A percentile compares a stretch with the other conserved stretches of the same genome.
These are phyloP conservation scores for Saturnispora ahearnii DNA, from an alignment of 805 yeast species.

Conservation along the genomic window DNA sequence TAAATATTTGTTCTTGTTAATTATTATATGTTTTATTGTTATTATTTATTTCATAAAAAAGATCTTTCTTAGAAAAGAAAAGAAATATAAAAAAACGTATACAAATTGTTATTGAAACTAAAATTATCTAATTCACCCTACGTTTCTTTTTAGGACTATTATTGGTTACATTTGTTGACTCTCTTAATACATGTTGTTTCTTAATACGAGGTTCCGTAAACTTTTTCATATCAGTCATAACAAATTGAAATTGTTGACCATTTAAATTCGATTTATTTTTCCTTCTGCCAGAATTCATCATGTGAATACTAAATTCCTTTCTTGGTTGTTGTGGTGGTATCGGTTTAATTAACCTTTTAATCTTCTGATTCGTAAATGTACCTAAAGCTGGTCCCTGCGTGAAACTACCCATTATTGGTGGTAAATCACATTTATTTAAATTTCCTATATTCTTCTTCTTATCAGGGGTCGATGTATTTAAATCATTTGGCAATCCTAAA, in stretches of 20 bases:
- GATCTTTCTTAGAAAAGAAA: background rate
- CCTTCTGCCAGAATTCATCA: background rate
- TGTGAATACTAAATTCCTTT: background rate
- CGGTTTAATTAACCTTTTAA: background rate
- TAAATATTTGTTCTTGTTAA: conserved; percentile 4
- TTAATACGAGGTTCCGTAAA: conserved; percentile 7
- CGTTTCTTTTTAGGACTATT: conserved; percentile 1
- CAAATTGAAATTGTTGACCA: conserved; percentile 10
- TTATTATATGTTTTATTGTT: too few relatives aligned
- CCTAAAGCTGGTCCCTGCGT: conserved; percentile 4
- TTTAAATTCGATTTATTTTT: background rate
- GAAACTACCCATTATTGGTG: conserved; percentile 3
- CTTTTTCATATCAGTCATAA: conserved; percentile 14
- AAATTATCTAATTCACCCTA: background rate
- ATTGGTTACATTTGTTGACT: conserved; percentile 10
- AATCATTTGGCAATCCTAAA: background rate
- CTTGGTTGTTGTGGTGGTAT: background rate
- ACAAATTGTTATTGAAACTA: background rate
- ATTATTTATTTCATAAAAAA: background rate
- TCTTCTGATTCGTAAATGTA: background rate
- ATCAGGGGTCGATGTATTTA: conserved; percentile 3
- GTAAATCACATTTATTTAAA: background rate
- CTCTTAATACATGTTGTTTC: conserved; percentile 4
- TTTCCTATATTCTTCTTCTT: background rate
- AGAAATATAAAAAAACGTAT: background rate